A percentile compares a stretch with the other conserved stretches of the same genome.
Evolutionary conservation across 352 stramenopile species (phyloP).

Genomic region (Globisporangium lucens): DNA sequence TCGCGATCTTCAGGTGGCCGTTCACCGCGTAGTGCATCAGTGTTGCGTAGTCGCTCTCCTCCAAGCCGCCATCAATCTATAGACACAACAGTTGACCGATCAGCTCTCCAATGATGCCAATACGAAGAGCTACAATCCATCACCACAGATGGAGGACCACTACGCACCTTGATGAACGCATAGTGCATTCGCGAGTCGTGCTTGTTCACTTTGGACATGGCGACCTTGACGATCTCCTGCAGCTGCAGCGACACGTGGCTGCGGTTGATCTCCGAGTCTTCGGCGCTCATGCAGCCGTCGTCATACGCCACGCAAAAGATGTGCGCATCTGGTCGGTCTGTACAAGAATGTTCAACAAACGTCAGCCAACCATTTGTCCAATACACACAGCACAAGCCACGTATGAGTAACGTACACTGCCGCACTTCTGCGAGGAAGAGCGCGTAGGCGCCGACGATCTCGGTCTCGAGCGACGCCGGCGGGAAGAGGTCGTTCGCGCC

Average conservation of each 20-base stretch:
- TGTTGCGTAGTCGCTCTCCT: conserved; percentile 68
- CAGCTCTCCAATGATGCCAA: neutral
- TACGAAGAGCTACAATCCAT: neutral
- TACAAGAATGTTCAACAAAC: neutral
- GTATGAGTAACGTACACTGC: conserved; percentile 33
- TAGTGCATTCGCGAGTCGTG: conserved; percentile 84
- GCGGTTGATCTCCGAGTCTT: conserved; percentile 70
- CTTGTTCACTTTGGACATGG: conserved; percentile 73
- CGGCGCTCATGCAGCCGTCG: conserved; percentile 75
- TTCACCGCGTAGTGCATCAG: conserved; percentile 83
- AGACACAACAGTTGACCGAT: neutral
- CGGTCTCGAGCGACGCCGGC: conserved; percentile 76
- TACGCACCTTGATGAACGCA: conserved; percentile 65
- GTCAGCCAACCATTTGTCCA: neutral
- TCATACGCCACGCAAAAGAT: conserved; percentile 88
- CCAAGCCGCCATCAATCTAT: conserved; percentile 64
- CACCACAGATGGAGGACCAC: too few species aligned
- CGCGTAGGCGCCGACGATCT: conserved; percentile 78
- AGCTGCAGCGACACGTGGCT: conserved; percentile 77
- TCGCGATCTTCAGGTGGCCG: conserved; percentile 81
- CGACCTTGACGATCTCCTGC: conserved; percentile 84
- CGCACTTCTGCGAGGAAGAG: conserved; percentile 74
- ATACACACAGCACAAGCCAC: neutral
- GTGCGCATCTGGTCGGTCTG: conserved; percentile 75
- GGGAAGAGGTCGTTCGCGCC: conserved; percentile 81